A percentile compares a stretch with the other conserved stretches of the same genome.
phyloP scores from a whole-genome alignment of 2,329 filamentous ascomycete species.

The Cordyceps javanica region DNA sequence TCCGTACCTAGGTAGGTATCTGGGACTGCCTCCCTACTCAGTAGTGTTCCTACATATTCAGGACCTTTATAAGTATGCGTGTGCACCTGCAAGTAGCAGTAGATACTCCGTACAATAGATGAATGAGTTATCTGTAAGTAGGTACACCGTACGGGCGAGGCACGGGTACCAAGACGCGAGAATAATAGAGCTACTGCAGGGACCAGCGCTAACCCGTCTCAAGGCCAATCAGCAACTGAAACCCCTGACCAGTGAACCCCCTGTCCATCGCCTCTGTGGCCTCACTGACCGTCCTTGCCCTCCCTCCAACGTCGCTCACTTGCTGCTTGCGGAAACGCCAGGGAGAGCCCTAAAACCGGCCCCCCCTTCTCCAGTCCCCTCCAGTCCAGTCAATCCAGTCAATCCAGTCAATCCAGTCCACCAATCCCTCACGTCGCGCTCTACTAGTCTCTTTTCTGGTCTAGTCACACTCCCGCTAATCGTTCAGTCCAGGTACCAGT shows the following conservation, averaged over 20 bases:
- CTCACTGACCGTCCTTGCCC: no score
- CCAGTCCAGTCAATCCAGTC: neutral
- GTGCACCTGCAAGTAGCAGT: no score
- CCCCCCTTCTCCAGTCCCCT: neutral
- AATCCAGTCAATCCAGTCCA: no score
- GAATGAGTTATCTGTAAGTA: no score
- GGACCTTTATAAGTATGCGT: no score
- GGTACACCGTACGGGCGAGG: no score
- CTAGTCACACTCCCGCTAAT: neutral
- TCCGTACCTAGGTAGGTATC: no score
- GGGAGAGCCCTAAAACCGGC: neutral
- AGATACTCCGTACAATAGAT: no score
- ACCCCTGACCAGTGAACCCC: conserved; percentile 9
- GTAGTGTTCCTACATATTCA: no score
- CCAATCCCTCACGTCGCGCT: no score
- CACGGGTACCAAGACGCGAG: neutral
- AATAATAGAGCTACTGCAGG: neutral
- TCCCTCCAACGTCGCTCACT: conserved; percentile 12
- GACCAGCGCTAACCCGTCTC: neutral
- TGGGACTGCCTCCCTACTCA: no score
- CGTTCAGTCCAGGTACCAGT: neutral
- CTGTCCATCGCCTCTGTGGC: neutral
- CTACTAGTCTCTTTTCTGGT: no score
- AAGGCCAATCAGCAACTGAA: conserved; percentile 10
- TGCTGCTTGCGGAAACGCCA: conserved; percentile 3